phyloP scores from a whole-genome alignment of 2,329 filamentous ascomycete genomes.

The Lachnellula cervina region DNA sequence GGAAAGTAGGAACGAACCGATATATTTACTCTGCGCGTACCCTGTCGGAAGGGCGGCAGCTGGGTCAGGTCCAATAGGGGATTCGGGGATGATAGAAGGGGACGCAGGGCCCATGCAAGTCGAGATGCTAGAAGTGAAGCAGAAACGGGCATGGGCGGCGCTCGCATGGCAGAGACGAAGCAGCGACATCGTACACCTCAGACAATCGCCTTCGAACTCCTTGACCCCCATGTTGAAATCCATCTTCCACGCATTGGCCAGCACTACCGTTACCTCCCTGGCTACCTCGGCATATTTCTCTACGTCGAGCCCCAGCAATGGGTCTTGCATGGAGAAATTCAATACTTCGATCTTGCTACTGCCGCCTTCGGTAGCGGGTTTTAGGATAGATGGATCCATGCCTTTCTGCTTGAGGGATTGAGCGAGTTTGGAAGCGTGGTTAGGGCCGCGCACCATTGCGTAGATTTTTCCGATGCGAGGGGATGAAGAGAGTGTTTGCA shows the following conservation, averaged over 20 bases:
- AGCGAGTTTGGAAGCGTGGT: conserved; percentile 13
- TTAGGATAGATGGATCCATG: conserved; percentile 20
- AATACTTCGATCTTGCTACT: conserved; percentile 22
- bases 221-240: conserved; percentile 29
- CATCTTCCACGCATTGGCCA: conserved; percentile 32
- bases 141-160: conserved; percentile 19
- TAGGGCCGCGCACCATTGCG: conserved; percentile 24
- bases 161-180: conserved; percentile 26
- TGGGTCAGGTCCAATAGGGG: conserved; percentile 19
- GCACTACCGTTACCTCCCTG: conserved; percentile 22
- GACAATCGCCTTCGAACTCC: conserved; percentile 30
- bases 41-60: conserved; percentile 21
- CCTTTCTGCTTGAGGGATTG: conserved; percentile 12
- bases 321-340: conserved; percentile 29
- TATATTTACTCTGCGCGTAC: conserved; percentile 29
- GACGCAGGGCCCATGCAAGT: conserved; percentile 24
- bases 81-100: conserved; percentile 15
- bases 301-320: conserved; percentile 24
- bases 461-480: conserved; percentile 22
- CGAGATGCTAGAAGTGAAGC: conserved; percentile 27
- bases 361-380: background rate
- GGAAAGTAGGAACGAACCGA: conserved; percentile 12
- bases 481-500: conserved; percentile 15
- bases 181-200: conserved; percentile 30
- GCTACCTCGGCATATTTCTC: conserved; percentile 23